Evolutionary conservation across 768 basidiomycete genomes (phyloP).

Genomic region (Tulasnella sp.): DNA sequence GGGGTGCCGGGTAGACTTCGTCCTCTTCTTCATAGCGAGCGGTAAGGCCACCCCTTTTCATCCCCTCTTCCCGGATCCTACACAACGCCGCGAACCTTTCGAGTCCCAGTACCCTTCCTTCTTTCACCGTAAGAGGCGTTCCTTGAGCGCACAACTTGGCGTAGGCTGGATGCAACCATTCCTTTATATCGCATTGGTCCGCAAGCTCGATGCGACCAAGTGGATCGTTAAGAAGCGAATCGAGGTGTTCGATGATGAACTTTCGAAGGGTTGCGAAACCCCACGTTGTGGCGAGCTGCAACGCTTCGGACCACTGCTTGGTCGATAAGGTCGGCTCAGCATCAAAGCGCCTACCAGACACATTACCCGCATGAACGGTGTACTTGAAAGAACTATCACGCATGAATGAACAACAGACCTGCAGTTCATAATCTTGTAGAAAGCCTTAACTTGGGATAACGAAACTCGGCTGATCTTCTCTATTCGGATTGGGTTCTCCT

Average conservation of each 20-base stretch:
- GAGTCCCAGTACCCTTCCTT: slow-evolving; percentile 15
- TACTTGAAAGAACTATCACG: too few species aligned
- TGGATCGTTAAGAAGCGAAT: slow-evolving; percentile 4
- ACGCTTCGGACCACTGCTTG: not conserved
- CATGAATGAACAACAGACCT: not conserved
- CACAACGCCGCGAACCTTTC: slow-evolving; percentile 12
- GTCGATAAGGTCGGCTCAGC: not conserved
- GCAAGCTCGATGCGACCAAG: not conserved
- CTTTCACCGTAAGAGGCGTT: not conserved
- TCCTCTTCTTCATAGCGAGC: too few species aligned
- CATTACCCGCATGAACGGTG: too few species aligned
- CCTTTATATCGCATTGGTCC: not conserved
- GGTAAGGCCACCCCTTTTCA: not conserved
- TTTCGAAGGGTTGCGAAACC: not conserved
- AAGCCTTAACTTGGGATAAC: not conserved
- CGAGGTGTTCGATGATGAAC: slow-evolving; percentile 6
- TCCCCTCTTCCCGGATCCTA: slow-evolving; percentile 13
- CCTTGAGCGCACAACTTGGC: slow-evolving; percentile 15
- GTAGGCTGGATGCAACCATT: slow-evolving; percentile 19
- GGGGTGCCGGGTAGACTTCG: too few species aligned
- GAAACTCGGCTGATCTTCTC: not conserved
- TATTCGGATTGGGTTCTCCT: not conserved
- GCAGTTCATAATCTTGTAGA: not conserved
- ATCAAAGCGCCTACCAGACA: not conserved
- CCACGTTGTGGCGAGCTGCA: slow-evolving; percentile 19